Conservation (phyloP, 23 red algal species). For the Cyanidioschyzon merolae region DNA sequence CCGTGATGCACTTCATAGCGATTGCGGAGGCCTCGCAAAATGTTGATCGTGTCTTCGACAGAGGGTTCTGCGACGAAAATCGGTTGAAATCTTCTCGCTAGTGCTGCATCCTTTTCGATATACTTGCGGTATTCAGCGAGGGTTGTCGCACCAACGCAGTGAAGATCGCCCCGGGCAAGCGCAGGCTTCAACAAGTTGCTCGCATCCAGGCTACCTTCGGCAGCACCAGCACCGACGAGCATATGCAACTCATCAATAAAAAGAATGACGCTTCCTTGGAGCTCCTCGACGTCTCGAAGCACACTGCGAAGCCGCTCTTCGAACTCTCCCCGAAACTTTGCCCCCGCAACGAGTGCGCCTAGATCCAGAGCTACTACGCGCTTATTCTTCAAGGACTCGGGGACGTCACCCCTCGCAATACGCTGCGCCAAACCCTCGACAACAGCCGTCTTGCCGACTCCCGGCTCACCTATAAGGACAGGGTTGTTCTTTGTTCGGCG, state of each 20-base stretch:
- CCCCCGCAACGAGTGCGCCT: constrained; percentile 41
- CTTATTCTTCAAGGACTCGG: constrained; percentile 28
- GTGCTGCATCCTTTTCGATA: constrained; percentile 56
- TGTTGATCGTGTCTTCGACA: constrained; percentile 41
- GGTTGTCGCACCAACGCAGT: constrained; percentile 53
- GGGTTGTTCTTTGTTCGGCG: constrained; percentile 56
- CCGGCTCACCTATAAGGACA: constrained; percentile 50
- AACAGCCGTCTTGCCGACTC: constrained; percentile 53
- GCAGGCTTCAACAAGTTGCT: constrained; percentile 53
- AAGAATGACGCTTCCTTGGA: constrained; percentile 26
- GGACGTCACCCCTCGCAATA: constrained; percentile 35
- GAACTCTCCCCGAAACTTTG: constrained; percentile 50
- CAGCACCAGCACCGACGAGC: constrained; percentile 51
- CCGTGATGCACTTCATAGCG: constrained; percentile 46
- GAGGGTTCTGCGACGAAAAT: constrained; percentile 38
- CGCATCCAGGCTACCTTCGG: constrained; percentile 37
- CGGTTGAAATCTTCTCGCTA: constrained; percentile 47
- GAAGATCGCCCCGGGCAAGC: constrained; percentile 44
- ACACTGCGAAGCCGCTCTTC: constrained; percentile 39
- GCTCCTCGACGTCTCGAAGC: constrained; percentile 32
- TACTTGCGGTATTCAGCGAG: constrained; percentile 52
- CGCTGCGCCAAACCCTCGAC: constrained; percentile 49
- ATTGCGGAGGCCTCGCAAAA: constrained; percentile 30
- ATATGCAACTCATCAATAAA: constrained; percentile 66
- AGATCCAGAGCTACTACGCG: constrained; percentile 40